Percentiles rank a stretch among this genome's conserved stretches.
Conservation (phyloP, 129 eudicot genomes). For the Escallonia rubra region DNA sequence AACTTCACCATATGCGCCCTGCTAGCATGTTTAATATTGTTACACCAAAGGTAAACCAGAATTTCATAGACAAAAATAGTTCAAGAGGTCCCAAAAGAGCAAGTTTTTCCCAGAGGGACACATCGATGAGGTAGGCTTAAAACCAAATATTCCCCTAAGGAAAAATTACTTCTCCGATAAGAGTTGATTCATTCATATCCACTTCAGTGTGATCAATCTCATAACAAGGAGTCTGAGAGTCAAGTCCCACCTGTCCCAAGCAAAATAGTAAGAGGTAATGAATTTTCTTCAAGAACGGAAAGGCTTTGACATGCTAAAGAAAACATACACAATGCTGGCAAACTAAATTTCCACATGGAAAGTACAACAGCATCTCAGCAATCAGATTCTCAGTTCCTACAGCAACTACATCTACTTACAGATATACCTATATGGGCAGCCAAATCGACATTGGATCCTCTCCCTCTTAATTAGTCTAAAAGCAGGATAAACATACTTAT, state of each 20-base stretch:
- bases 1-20: constrained; percentile 77
- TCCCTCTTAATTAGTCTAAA: not conserved
- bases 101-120: not conserved
- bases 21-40: constrained; percentile 15
- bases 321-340: not conserved
- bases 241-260: constrained; percentile 37
- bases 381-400: not conserved
- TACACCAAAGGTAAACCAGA: not conserved
- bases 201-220: constrained; percentile 47
- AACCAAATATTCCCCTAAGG: not conserved
- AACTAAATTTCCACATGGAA: not conserved
- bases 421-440: not conserved
- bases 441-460: not conserved
- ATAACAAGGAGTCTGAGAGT: constrained; percentile 51
- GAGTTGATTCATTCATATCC: constrained; percentile 20
- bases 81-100: not conserved
- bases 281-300: not conserved
- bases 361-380: not conserved
- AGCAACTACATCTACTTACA: no score
- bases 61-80: not conserved
- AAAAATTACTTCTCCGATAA: constrained; percentile 45
- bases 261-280: constrained; percentile 1
- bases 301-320: not conserved
- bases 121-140: not conserved
- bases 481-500: not conserved